Evolutionary conservation across 306 rosid species (phyloP).

Genomic region (Vicia villosa): DNA sequence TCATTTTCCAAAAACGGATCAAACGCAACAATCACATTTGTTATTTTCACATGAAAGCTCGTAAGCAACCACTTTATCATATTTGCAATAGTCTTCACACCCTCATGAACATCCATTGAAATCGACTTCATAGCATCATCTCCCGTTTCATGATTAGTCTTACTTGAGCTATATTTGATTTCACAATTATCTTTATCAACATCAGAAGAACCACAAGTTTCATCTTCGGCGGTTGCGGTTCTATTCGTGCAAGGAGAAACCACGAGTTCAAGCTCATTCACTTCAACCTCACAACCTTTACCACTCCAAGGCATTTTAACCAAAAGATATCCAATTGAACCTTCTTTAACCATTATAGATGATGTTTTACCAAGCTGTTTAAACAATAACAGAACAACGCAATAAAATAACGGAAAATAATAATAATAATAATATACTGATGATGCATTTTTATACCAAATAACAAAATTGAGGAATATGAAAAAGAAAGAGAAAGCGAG

Average conservation of each 20-base stretch:
- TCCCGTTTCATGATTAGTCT: slow-evolving; percentile 42
- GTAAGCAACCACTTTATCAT: slow-evolving; percentile 83
- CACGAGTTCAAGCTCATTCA: slow-evolving; percentile 84
- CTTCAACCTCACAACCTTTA: slow-evolving; percentile 82
- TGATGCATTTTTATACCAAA: no score
- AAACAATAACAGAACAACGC: slow-evolving; percentile 26
- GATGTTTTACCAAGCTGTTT: slow-evolving; percentile 61
- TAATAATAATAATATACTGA: neutral
- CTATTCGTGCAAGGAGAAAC: slow-evolving; percentile 55
- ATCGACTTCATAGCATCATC: slow-evolving; percentile 57
- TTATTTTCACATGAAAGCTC: slow-evolving; percentile 77
- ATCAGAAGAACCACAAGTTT: slow-evolving; percentile 43
- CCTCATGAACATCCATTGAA: slow-evolving; percentile 80
- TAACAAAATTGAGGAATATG: neutral
- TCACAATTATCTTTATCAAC: slow-evolving; percentile 32
- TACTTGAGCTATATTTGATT: slow-evolving; percentile 33
- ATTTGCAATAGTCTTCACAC: slow-evolving; percentile 90
- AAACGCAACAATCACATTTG: slow-evolving; percentile 70
- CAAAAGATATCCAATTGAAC: slow-evolving; percentile 77
- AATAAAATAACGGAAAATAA: neutral
- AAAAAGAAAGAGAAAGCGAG: neutral
- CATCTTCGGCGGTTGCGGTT: slow-evolving; percentile 43
- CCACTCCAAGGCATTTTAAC: slow-evolving; percentile 92
- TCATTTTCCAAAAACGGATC: slow-evolving; percentile 59
- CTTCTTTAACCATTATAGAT: slow-evolving; percentile 71